Evolutionary conservation across 768 basidiomycete genomes (phyloP), one percentile per base, ranked within the genome.

Genomic region (Strobilomyces confusus): DNA sequence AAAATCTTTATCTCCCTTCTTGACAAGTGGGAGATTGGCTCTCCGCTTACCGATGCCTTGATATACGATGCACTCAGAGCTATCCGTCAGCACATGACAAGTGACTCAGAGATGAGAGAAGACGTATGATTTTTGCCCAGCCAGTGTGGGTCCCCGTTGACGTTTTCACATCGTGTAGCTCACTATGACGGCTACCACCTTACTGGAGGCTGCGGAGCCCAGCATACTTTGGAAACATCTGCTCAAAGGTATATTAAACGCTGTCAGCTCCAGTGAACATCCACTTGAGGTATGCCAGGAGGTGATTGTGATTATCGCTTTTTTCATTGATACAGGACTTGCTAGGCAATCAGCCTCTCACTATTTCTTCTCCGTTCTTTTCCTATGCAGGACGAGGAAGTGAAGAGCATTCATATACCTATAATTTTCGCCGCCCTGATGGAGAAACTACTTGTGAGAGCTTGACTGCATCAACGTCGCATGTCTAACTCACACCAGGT

Each of bases 11-110:
- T 98, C 22, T 95, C 93, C 1, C 70, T 98, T 17, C 74, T 98
- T 59, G 97, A 99, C 69, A 97, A 97, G 69, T 98, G 92, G 90
- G 97, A 98, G 68, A 87, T 98, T 42, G 95, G 95, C 5, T 81
- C 80, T 9, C 77, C 80, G 0, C 69, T 99, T 25, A 93, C 93
- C 0, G 87, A 92, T 37, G 76, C 75, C 7, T 72, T 98, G 48
- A 81, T 90, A 12, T 82, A 89, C 60, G 90, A 95, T 59, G 78
- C 90, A 0, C 83, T 98, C 62, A 83, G 77, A 48, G 83, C 89
- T 2, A 74, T 97, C 46, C 82, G 81, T 66, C 64, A 73, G 17
- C 73, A 82, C 17, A 68, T 83, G 42, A 74, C 81, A 33, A 72
- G 77, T 8, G 74, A 79, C 38, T 69, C 76, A 15, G 83, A 86